These are phyloP conservation scores for Echinochloa phyllopogon DNA, from an alignment of 176 grass and related monocot species.

Conservation along the genomic window DNA sequence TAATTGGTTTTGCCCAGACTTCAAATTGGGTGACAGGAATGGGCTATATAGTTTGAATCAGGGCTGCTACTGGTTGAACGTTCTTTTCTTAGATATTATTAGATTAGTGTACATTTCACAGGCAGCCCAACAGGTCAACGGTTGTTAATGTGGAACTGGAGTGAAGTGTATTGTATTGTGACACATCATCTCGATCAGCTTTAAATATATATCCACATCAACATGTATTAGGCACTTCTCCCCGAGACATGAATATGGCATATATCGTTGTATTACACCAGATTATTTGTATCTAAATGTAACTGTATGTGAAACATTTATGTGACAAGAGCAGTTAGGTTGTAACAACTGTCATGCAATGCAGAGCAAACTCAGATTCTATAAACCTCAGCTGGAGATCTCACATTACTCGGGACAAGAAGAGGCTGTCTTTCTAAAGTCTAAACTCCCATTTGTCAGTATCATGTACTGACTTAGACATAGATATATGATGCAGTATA, in stretches of 20 bases:
- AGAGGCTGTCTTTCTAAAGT: not conserved
- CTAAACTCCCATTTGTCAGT: not conserved
- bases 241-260: not conserved
- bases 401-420: not conserved
- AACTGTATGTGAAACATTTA: not conserved
- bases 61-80: not conserved
- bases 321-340: not conserved
- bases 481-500: slow-evolving; percentile 6
- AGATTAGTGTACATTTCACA: not conserved
- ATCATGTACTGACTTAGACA: not conserved
- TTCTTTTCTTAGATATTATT: not conserved
- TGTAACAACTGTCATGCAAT: not conserved
- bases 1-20: not conserved
- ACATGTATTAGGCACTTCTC: slow-evolving; percentile 1
- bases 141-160: slow-evolving; percentile 5
- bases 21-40: slow-evolving; percentile 22
- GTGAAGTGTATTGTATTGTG: not conserved
- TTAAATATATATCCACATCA: not conserved
- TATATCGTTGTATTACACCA: not conserved
- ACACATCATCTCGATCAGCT: not conserved
- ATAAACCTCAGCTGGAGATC: not conserved
- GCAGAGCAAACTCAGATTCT: not conserved
- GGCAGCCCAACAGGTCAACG: not conserved
- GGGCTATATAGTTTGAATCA: not conserved
- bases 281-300: not conserved